Conservation (phyloP, 2,329 filamentous ascomycete genomes). For the Stemphylium lycopersici region DNA sequence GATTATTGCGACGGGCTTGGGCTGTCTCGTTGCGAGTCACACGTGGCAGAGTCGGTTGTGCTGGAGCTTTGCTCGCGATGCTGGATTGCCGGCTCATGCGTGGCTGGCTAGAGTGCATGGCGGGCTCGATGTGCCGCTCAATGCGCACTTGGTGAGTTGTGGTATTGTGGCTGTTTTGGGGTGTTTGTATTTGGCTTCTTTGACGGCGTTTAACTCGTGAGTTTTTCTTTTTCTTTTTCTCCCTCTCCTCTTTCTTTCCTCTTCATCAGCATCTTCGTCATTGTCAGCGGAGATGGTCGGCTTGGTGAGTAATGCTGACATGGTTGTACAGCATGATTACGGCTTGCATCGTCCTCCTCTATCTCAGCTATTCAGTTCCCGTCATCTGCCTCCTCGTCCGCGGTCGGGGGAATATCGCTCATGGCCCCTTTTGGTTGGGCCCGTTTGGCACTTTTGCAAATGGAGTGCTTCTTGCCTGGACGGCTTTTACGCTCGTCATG, state of each 20-base stretch:
- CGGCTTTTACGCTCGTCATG: slow-evolving; percentile 57
- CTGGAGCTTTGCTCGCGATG: slow-evolving; percentile 61
- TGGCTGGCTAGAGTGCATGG: slow-evolving; percentile 51
- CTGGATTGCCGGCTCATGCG: slow-evolving; percentile 54
- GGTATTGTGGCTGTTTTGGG: slow-evolving; percentile 55
- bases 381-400: slow-evolving; percentile 54
- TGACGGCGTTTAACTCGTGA: slow-evolving; percentile 52
- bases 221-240: slow-evolving; percentile 8
- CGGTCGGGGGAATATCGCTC: slow-evolving; percentile 53
- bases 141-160: slow-evolving; percentile 53
- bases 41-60: slow-evolving; percentile 59
- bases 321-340: slow-evolving; percentile 46
- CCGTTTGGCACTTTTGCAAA: slow-evolving; percentile 52
- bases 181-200: slow-evolving; percentile 53
- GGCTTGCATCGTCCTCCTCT: slow-evolving; percentile 51
- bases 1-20: slow-evolving; percentile 56
- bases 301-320: too few relatives aligned
- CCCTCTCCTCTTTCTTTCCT: background rate
- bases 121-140: slow-evolving; percentile 53
- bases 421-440: slow-evolving; percentile 58
- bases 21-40: slow-evolving; percentile 56
- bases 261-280: too few relatives aligned
- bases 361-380: slow-evolving; percentile 50
- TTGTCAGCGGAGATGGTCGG: too few relatives aligned
- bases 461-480: slow-evolving; percentile 55